Conservation (phyloP, 1,284 basidiomycete species). For the Athelia psychrophila region DNA sequence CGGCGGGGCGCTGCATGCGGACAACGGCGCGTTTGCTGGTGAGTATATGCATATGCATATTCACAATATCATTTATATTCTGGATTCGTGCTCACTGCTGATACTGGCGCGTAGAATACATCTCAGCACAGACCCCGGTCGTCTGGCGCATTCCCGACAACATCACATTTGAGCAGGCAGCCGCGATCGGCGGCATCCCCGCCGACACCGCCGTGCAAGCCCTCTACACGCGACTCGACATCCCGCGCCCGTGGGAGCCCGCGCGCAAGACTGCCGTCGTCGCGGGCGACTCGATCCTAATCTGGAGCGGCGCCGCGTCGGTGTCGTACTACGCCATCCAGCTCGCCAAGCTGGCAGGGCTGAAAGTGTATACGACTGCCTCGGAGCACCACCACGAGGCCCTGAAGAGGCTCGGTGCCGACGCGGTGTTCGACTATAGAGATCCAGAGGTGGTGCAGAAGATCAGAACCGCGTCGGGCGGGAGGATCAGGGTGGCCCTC, state of each 20-base stretch:
- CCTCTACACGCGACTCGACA: not conserved
- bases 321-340: constrained; percentile 36
- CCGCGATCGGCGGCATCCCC: not conserved
- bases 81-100: not conserved
- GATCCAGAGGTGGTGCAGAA: constrained; percentile 8
- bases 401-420: constrained; percentile 31
- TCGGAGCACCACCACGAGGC: constrained; percentile 28
- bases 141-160: not conserved
- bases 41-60: not conserved
- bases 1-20: not conserved
- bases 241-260: not conserved
- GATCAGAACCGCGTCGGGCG: not conserved
- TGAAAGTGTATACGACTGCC: constrained; percentile 22
- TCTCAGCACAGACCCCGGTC: not conserved
- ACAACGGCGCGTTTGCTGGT: not conserved
- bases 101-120: not conserved
- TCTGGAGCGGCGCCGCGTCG: constrained; percentile 30
- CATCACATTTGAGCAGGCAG: not conserved
- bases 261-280: not conserved
- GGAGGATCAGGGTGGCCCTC: not conserved
- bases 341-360: constrained; percentile 15
- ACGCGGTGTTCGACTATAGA: constrained; percentile 24
- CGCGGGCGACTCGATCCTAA: not conserved
- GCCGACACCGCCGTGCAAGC: not conserved
- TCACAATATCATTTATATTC: too few species aligned